Conservation (phyloP, 2,329 filamentous ascomycete genomes). For the Colletotrichum somersetense region DNA sequence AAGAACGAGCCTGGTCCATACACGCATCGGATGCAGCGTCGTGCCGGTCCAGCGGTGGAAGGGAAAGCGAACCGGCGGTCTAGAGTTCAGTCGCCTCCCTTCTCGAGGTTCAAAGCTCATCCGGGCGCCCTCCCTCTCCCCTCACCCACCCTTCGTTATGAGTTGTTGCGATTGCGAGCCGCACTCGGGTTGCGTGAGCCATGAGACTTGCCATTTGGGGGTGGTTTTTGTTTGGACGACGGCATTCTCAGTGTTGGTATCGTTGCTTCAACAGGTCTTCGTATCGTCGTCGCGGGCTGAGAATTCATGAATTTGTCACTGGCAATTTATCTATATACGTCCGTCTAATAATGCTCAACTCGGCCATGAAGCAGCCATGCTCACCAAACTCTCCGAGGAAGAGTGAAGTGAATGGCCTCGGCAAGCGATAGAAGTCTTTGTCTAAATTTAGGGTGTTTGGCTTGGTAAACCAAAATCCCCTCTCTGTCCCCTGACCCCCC, state of each 20-base stretch:
- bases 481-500: too few species aligned
- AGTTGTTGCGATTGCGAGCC: background rate
- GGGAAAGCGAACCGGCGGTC: background rate
- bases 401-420: background rate
- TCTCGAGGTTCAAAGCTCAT: background rate
- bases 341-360: background rate
- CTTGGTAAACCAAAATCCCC: background rate
- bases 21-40: background rate
- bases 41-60: too few species aligned
- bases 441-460: background rate
- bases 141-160: background rate
- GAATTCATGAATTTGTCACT: background rate
- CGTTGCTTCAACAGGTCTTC: background rate
- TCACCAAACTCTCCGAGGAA: background rate
- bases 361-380: background rate
- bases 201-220: background rate
- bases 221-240: background rate
- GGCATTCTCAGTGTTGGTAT: too few species aligned
- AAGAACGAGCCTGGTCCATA: background rate
- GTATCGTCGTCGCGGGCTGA: background rate
- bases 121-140: background rate
- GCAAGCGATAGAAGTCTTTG: background rate
- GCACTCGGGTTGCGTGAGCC: background rate
- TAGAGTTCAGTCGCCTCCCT: background rate
- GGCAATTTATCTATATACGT: background rate